Evolutionary conservation across 306 rosid genomes (phyloP).

Genomic region (barrel medic (Medicago truncatula)): DNA sequence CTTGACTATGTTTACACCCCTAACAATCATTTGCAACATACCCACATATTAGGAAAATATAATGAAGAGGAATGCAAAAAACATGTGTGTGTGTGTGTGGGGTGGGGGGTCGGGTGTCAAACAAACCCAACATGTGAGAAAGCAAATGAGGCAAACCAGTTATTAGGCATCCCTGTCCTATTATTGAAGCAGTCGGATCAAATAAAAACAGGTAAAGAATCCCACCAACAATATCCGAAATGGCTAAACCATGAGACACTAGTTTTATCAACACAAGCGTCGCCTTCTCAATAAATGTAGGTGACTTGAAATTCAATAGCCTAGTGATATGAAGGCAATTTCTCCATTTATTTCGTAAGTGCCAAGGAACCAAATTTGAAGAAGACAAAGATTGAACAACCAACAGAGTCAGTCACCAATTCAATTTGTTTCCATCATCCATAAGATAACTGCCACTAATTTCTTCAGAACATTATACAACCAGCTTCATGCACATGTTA

Average conservation of each 20-base stretch:
- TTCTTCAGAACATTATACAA: slow-evolving; percentile 27
- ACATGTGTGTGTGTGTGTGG: not conserved
- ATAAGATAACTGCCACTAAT: slow-evolving; percentile 27
- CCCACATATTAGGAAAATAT: not conserved
- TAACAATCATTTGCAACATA: not conserved
- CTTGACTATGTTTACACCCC: not conserved
- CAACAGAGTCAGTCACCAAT: not conserved
- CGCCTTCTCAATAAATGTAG: not conserved
- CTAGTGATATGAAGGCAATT: not conserved
- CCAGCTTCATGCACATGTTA: not conserved
- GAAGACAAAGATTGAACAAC: not conserved
- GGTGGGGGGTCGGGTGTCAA: not conserved
- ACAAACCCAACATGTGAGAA: not conserved
- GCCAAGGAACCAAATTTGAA: slow-evolving; percentile 12
- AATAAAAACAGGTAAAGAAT: not conserved
- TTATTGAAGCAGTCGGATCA: no score
- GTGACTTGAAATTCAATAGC: not conserved
- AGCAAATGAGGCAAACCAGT: not conserved
- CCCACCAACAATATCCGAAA: not conserved
- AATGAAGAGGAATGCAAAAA: not conserved
- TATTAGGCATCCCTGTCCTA: not conserved
- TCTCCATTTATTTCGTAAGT: not conserved
- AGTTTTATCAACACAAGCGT: not conserved
- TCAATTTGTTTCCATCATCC: slow-evolving; percentile 10
- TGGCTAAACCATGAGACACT: not conserved